Evolutionary conservation across 2,329 filamentous ascomycete genomes (phyloP).

Genomic region (Apiospora hydei): DNA sequence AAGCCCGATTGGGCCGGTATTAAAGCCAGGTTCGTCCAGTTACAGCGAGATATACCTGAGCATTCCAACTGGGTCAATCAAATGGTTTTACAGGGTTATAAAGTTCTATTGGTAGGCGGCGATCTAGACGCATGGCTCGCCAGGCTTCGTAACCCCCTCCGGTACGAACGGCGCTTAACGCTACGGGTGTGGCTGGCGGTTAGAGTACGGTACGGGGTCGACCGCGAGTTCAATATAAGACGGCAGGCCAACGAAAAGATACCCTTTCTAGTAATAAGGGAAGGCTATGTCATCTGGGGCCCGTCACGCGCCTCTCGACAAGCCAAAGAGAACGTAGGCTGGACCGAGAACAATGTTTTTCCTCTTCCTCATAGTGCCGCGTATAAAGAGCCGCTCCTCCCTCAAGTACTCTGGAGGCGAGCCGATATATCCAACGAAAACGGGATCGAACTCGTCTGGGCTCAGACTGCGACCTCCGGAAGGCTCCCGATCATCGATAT

Average conservation of each 20-base stretch:
- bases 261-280: background rate
- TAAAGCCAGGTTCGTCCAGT: background rate
- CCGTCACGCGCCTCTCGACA: background rate
- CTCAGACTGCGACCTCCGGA: background rate
- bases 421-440: conserved; percentile 1
- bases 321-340: background rate
- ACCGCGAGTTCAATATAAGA: background rate
- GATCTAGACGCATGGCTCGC: conserved; percentile 2
- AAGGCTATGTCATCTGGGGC: conserved; percentile 10
- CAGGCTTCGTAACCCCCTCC: background rate
- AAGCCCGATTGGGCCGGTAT: background rate
- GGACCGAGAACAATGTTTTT: conserved; percentile 6
- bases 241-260: background rate
- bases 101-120: background rate
- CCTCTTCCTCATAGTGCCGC: background rate
- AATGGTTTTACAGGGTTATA: background rate
- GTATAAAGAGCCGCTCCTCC: background rate
- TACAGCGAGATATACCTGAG: conserved; percentile 1
- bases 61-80: background rate
- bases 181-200: conserved; percentile 10
- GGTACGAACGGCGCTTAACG: background rate
- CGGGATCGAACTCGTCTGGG: background rate
- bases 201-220: conserved; percentile 4
- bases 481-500: background rate
- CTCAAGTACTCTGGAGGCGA: background rate